Percentiles rank a stretch among this genome's conserved stretches.
These are phyloP conservation scores for Solanum lycopersicoides DNA, from an alignment of 257 asterid species.

Conservation along the genomic window DNA sequence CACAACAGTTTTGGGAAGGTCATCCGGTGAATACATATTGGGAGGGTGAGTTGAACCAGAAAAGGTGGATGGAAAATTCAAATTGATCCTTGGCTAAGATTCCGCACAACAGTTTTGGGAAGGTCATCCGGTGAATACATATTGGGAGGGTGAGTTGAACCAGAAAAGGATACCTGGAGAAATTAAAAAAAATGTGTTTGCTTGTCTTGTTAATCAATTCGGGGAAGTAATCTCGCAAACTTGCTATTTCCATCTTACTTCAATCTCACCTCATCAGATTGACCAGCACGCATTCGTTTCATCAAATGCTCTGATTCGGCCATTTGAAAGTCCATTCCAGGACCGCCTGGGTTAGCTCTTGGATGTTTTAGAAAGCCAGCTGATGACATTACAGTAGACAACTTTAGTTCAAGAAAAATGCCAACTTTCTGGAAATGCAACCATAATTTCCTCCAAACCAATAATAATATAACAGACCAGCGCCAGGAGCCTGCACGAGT, in stretches of 20 bases:
- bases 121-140: conserved; percentile 85
- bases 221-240: background rate
- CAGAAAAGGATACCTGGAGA: conserved; percentile 76
- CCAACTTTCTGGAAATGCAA: background rate
- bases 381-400: conserved; percentile 13
- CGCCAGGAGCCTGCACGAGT: conserved; percentile 26
- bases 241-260: background rate
- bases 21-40: conserved; percentile 71
- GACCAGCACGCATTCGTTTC: conserved; percentile 81
- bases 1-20: conserved; percentile 82
- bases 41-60: conserved; percentile 78
- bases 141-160: conserved; percentile 66
- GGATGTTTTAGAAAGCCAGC: conserved; percentile 86
- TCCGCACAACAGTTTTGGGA: conserved; percentile 78
- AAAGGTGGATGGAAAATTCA: too few relatives aligned
- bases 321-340: conserved; percentile 83
- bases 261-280: conserved; percentile 60
- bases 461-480: conserved; percentile 21
- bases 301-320: conserved; percentile 83
- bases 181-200: background rate
- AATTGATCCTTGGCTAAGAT: conserved; percentile 94
- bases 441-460: background rate
- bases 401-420: background rate
- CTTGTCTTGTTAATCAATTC: background rate
- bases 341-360: conserved; percentile 67